Evolutionary conservation across 2,329 filamentous ascomycete genomes (phyloP).

Genomic region (Ustulina deusta): DNA sequence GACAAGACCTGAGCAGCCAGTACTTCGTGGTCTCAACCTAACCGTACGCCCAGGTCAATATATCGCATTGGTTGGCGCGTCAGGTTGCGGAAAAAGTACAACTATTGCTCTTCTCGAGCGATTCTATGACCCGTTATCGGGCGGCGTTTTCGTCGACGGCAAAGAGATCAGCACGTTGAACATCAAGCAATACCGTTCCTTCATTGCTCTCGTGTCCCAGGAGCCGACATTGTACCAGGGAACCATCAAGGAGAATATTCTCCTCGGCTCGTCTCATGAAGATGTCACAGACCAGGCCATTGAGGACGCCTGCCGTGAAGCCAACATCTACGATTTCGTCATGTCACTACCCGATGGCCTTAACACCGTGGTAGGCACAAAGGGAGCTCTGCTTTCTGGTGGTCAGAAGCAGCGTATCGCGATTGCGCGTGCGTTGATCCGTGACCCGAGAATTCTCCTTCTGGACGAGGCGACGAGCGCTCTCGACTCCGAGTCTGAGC

Average conservation of each 20-base stretch:
- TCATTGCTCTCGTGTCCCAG: constrained; percentile 89
- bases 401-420: constrained; percentile 96
- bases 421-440: constrained; percentile 89
- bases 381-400: constrained; percentile 86
- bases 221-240: constrained; percentile 96
- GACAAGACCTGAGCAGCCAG: constrained; percentile 89
- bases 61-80: constrained; percentile 91
- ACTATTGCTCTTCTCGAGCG: constrained; percentile 92
- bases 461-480: constrained; percentile 85
- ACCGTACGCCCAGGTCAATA: constrained; percentile 82
- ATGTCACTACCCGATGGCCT: constrained; percentile 87
- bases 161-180: constrained; percentile 85
- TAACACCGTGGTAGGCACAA: constrained; percentile 85
- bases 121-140: constrained; percentile 90
- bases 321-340: constrained; percentile 95
- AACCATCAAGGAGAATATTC: constrained; percentile 88
- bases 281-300: constrained; percentile 78
- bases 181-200: constrained; percentile 85
- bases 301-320: constrained; percentile 84
- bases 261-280: constrained; percentile 77
- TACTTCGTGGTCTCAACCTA: constrained; percentile 85
- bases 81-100: constrained; percentile 93
- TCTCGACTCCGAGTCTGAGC: constrained; percentile 80
- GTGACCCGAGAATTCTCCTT: constrained; percentile 88
- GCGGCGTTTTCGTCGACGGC: constrained; percentile 84